phyloP scores from a whole-genome alignment of 352 stramenopile genomes.

The Blastocystis sp. region DNA sequence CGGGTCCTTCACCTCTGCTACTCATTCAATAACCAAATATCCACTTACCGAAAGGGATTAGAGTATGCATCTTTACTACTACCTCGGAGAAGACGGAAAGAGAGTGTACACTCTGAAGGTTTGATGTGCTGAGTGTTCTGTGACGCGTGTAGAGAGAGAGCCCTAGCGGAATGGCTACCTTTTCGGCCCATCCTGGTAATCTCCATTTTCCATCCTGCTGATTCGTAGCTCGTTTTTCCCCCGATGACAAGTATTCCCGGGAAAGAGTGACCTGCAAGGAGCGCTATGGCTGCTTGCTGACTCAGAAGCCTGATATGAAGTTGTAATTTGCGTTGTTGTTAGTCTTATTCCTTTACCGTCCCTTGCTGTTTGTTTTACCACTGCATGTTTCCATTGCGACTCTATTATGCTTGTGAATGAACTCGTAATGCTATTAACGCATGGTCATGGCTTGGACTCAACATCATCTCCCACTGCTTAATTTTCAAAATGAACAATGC shows the following conservation, averaged over 20 bases:
- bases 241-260: constrained; percentile 60
- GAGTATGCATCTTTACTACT: constrained; percentile 67
- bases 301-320: constrained; percentile 59
- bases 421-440: background rate
- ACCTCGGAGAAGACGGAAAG: constrained; percentile 58
- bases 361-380: background rate
- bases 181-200: constrained; percentile 49
- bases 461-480: background rate
- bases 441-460: background rate
- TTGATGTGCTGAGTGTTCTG: background rate
- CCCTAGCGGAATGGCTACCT: background rate
- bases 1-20: too few relatives aligned
- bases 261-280: constrained; percentile 62
- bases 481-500: too few relatives aligned
- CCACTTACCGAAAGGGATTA: background rate
- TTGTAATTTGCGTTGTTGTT: constrained; percentile 12
- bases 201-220: too few relatives aligned
- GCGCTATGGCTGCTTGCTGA: constrained; percentile 52
- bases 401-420: background rate
- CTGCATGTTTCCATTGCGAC: background rate
- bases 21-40: too few relatives aligned
- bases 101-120: constrained; percentile 66
- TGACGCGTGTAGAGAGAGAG: constrained; percentile 19
- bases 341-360: background rate
- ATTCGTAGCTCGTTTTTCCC: constrained; percentile 47